These are phyloP conservation scores for Dillenia turbinata DNA, from an alignment of 164 flowering plant species.

Conservation along the genomic window DNA sequence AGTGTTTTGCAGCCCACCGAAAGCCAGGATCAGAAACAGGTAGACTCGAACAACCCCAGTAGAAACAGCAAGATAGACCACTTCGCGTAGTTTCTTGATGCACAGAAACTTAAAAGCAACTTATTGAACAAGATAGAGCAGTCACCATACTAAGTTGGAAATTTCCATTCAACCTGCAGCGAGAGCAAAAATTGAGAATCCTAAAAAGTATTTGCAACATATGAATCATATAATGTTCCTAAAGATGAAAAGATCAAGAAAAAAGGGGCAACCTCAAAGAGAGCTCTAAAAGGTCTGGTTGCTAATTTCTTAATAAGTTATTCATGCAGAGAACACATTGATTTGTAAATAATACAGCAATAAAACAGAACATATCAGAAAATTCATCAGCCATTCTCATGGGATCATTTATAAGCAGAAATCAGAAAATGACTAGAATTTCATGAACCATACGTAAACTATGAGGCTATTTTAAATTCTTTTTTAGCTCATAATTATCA, in stretches of 20 bases:
- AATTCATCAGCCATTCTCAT: not conserved
- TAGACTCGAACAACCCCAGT: constrained; percentile 5
- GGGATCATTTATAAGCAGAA: not conserved
- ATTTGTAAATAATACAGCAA: not conserved
- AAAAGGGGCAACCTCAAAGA: not conserved
- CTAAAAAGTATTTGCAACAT: not conserved
- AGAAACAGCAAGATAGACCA: not conserved
- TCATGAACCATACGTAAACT: not conserved
- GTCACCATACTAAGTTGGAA: too few relatives aligned
- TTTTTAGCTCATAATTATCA: too few relatives aligned
- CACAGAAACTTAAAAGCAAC: not conserved
- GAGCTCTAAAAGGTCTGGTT: not conserved
- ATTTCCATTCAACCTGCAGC: too few relatives aligned
- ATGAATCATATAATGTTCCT: constrained; percentile 4
- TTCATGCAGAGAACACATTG: too few relatives aligned
- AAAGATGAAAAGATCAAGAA: not conserved
- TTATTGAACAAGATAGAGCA: not conserved
- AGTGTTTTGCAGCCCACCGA: not conserved
- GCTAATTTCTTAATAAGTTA: not conserved
- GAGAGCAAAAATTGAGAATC: not conserved
- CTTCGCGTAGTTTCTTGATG: constrained; percentile 1
- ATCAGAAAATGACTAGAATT: not conserved
- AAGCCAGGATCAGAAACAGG: not conserved
- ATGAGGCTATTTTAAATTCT: too few relatives aligned
- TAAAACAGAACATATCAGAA: constrained; percentile 1